A percentile compares a stretch with the other conserved stretches of the same genome.
These are phyloP conservation scores for Stenogyne calaminthoides DNA, from an alignment of 305 asterid species.

Conservation along the genomic window DNA sequence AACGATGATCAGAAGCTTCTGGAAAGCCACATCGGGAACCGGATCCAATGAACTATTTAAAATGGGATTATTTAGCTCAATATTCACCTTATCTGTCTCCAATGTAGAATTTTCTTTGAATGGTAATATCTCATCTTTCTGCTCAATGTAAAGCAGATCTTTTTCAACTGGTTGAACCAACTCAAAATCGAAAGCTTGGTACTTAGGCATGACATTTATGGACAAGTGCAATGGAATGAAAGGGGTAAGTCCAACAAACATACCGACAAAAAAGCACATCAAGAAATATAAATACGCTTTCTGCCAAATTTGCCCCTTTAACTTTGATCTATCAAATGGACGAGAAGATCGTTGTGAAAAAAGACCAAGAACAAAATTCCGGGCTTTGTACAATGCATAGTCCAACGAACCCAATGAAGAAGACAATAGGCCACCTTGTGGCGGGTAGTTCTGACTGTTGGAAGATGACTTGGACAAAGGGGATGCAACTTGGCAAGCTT, in stretches of 20 bases:
- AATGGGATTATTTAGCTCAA: slow-evolving; percentile 29
- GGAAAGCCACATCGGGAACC: slow-evolving; percentile 28
- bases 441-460: slow-evolving; percentile 45
- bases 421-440: slow-evolving; percentile 35
- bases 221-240: slow-evolving; percentile 46
- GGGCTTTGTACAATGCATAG: slow-evolving; percentile 52
- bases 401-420: slow-evolving; percentile 53
- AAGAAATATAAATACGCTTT: slow-evolving; percentile 62
- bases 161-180: slow-evolving; percentile 36
- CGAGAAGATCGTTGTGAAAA: slow-evolving; percentile 57
- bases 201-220: slow-evolving; percentile 37
- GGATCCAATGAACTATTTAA: slow-evolving; percentile 32
- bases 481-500: slow-evolving; percentile 59
- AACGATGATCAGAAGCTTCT: slow-evolving; percentile 71
- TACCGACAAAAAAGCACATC: slow-evolving; percentile 61
- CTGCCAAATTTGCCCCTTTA: slow-evolving; percentile 63
- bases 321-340: slow-evolving; percentile 58
- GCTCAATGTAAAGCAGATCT: slow-evolving; percentile 22
- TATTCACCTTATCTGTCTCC: slow-evolving; percentile 24
- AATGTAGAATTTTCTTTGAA: slow-evolving; percentile 33
- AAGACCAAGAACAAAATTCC: slow-evolving; percentile 44
- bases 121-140: slow-evolving; percentile 33
- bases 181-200: slow-evolving; percentile 48
- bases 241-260: slow-evolving; percentile 62
- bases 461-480: slow-evolving; percentile 72